Evolutionary conservation across 306 rosid genomes (phyloP).

Genomic region (Amphicarpaea edgeworthii): DNA sequence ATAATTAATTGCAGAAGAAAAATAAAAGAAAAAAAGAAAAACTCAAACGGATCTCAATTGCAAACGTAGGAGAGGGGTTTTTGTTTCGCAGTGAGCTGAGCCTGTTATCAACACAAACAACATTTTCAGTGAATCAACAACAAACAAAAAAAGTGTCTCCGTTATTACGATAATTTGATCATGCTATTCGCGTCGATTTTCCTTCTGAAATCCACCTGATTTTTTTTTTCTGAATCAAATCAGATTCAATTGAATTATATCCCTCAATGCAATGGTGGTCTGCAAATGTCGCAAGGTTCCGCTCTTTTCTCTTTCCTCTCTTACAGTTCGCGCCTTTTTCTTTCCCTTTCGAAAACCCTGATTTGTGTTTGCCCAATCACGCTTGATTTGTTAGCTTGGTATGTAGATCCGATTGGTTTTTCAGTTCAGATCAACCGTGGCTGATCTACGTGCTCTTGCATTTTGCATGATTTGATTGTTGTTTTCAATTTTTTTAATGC

Average conservation of each 20-base stretch:
- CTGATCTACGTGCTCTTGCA: constrained; percentile 51
- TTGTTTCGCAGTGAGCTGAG: constrained; percentile 47
- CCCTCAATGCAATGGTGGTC: constrained; percentile 93
- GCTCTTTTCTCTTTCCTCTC: neutral
- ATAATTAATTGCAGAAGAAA: constrained; percentile 1
- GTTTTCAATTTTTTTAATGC: neutral
- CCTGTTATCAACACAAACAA: neutral
- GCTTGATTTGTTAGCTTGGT: constrained; percentile 44
- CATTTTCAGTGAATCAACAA: constrained; percentile 20
- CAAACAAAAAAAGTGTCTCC: neutral
- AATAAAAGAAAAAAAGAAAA: neutral
- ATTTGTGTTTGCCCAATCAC: constrained; percentile 36
- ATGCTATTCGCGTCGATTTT: constrained; percentile 33
- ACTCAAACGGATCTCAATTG: constrained; percentile 59
- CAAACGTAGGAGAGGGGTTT: constrained; percentile 37
- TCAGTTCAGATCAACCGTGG: constrained; percentile 37
- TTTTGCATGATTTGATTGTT: constrained; percentile 29
- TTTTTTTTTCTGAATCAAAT: constrained; percentile 16
- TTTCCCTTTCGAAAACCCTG: constrained; percentile 22
- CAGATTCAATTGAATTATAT: constrained; percentile 39
- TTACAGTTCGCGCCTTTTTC: neutral
- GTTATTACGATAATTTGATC: constrained; percentile 19
- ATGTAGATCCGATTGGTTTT: constrained; percentile 61
- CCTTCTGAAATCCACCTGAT: constrained; percentile 29
- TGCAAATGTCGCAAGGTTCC: constrained; percentile 99